phyloP scores from a whole-genome alignment of 805 yeast genomes.

The Saturnispora sekii region DNA sequence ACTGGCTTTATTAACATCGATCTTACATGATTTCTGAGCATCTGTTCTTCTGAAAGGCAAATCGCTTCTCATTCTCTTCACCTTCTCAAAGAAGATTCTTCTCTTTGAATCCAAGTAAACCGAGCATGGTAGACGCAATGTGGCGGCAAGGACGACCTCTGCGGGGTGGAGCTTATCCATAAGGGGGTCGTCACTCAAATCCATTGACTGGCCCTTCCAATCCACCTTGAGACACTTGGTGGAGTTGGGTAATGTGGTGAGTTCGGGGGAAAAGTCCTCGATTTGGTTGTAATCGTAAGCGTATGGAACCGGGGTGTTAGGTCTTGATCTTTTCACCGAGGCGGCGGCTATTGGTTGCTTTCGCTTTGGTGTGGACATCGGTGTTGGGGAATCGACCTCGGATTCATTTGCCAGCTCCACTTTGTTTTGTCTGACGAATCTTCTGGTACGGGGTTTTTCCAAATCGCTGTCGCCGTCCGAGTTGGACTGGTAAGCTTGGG shows the following conservation, averaged over 20 bases:
- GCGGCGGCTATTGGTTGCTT: neutral
- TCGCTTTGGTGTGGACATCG: slow-evolving; percentile 4
- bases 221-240: slow-evolving; percentile 74
- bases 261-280: slow-evolving; percentile 77
- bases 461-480: slow-evolving; percentile 28
- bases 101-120: slow-evolving; percentile 74
- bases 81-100: slow-evolving; percentile 83
- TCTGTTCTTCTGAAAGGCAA: slow-evolving; percentile 91
- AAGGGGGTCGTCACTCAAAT: slow-evolving; percentile 69
- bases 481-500: slow-evolving; percentile 18
- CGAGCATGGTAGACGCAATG: slow-evolving; percentile 79
- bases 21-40: slow-evolving; percentile 95
- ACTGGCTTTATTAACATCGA: slow-evolving; percentile 94
- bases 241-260: slow-evolving; percentile 56
- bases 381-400: slow-evolving; percentile 26
- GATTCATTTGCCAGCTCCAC: slow-evolving; percentile 25
- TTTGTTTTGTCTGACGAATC: slow-evolving; percentile 30
- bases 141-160: slow-evolving; percentile 76
- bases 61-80: slow-evolving; percentile 56
- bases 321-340: slow-evolving; percentile 13
- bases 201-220: slow-evolving; percentile 99
- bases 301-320: slow-evolving; percentile 36
- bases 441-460: slow-evolving; percentile 53
- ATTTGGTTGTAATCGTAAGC: slow-evolving; percentile 56
- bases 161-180: slow-evolving; percentile 77